A percentile compares a stretch with the other conserved stretches of the same genome.
Conservation (phyloP, 305 asterid genomes). For the Plantago coronopus region DNA sequence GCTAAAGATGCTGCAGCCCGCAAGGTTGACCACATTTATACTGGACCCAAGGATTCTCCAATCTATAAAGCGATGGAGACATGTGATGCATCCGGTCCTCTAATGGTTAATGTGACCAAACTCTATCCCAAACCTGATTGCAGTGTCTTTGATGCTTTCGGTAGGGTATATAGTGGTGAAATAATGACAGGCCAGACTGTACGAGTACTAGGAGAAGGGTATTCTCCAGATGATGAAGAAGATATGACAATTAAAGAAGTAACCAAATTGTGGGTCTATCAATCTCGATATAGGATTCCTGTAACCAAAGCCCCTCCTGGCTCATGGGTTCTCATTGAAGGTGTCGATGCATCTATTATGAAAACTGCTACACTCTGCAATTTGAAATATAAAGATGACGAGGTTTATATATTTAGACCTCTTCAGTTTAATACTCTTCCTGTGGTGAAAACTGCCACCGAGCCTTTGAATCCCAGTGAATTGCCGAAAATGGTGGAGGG, state of each 20-base stretch:
- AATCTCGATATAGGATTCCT: constrained; percentile 96
- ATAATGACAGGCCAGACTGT: constrained; percentile 84
- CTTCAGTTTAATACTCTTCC: constrained; percentile 95
- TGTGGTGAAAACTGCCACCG: constrained; percentile 98
- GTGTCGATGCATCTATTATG: constrained; percentile 99
- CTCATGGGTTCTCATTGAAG: constrained; percentile 98
- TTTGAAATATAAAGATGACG: constrained; percentile 61
- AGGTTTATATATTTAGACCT: constrained; percentile 78
- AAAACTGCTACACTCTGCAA: constrained; percentile 96
- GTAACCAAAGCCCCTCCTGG: constrained; percentile 96
- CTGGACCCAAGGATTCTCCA: constrained; percentile 76
- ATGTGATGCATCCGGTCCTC: constrained; percentile 87
- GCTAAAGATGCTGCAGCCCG: constrained; percentile 84
- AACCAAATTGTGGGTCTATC: constrained; percentile 94
- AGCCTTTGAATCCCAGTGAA: constrained; percentile 96
- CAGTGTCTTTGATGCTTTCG: constrained; percentile 95
- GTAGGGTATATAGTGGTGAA: constrained; percentile 96
- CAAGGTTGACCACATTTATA: constrained; percentile 81
- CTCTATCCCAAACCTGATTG: constrained; percentile 93
- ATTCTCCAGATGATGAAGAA: constrained; percentile 98
- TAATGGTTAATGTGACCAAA: constrained; percentile 89
- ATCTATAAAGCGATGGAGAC: constrained; percentile 73
- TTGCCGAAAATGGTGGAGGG: constrained; percentile 99
- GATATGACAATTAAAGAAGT: constrained; percentile 97
- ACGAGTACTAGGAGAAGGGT: constrained; percentile 94